Evolutionary conservation across 805 yeast genomes (phyloP).

Genomic region (Nakazawaea wickerhamii): DNA sequence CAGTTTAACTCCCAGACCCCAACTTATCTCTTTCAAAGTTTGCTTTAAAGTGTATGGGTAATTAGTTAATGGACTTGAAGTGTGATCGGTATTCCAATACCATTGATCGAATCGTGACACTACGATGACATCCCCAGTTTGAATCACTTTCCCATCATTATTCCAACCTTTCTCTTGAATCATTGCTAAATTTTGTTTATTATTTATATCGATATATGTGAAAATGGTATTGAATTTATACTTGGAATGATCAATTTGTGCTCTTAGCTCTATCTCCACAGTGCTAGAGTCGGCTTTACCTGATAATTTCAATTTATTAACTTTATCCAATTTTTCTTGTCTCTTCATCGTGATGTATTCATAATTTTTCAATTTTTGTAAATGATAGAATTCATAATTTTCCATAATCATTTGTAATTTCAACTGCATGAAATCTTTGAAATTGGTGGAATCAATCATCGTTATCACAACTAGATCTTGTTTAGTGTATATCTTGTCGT

Average conservation of each 20-base stretch:
- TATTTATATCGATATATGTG: constrained; percentile 46
- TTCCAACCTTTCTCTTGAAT: constrained; percentile 31
- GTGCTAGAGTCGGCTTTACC: constrained; percentile 35
- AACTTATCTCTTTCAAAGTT: constrained; percentile 33
- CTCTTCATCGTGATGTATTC: constrained; percentile 32
- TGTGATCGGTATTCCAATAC: constrained; percentile 28
- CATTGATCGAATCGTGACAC: constrained; percentile 32
- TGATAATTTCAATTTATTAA: constrained; percentile 36
- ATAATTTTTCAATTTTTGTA: constrained; percentile 36
- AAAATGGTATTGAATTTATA: constrained; percentile 37
- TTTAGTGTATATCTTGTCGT: constrained; percentile 21
- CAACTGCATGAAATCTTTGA: constrained; percentile 20
- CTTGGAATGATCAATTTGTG: constrained; percentile 39
- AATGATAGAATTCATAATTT: constrained; percentile 44
- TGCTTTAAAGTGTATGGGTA: constrained; percentile 28
- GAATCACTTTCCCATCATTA: constrained; percentile 26
- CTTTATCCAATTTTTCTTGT: constrained; percentile 36
- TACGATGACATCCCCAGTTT: constrained; percentile 53
- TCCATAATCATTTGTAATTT: constrained; percentile 14
- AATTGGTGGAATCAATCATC: constrained; percentile 38
- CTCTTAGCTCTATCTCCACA: constrained; percentile 44
- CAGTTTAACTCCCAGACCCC: constrained; percentile 22
- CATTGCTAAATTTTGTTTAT: constrained; percentile 22
- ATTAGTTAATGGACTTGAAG: constrained; percentile 32
- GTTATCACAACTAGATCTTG: constrained; percentile 44